Conservation (phyloP, 2,329 filamentous ascomycete genomes). For the Penicillium polonicum region DNA sequence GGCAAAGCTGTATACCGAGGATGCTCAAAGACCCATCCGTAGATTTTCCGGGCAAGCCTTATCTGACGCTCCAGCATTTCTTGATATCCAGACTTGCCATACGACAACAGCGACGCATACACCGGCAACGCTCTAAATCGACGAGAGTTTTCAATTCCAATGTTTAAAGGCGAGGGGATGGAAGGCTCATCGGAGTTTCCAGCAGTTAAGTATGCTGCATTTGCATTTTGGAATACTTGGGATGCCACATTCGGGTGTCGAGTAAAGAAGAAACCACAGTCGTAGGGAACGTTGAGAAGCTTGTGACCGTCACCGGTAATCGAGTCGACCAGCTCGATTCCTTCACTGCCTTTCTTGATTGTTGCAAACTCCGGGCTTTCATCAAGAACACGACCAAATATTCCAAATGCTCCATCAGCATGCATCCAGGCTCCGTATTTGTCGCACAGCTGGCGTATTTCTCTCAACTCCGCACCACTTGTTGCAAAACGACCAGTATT, state of each 20-base stretch:
- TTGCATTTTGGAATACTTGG: constrained; percentile 75
- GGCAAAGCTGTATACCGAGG: constrained; percentile 68
- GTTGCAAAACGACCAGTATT: constrained; percentile 83
- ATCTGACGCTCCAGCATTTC: constrained; percentile 72
- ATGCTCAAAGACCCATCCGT: constrained; percentile 61
- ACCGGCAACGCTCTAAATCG: constrained; percentile 88
- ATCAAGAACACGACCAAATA: constrained; percentile 70
- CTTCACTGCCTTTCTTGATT: constrained; percentile 54
- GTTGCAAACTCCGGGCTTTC: constrained; percentile 55
- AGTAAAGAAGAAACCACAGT: constrained; percentile 86
- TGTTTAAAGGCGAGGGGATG: constrained; percentile 79
- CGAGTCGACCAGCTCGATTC: constrained; percentile 79
- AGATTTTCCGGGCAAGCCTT: constrained; percentile 65
- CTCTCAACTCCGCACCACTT: constrained; percentile 57
- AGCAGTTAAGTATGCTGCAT: constrained; percentile 72
- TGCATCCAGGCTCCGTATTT: constrained; percentile 80
- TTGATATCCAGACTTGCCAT: constrained; percentile 68
- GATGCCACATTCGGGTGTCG: constrained; percentile 59
- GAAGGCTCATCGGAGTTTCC: constrained; percentile 33
- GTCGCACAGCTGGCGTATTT: constrained; percentile 69
- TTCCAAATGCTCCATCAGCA: constrained; percentile 85
- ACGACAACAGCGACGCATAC: constrained; percentile 74
- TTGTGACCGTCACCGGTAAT: constrained; percentile 88
- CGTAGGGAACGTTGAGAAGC: constrained; percentile 91
- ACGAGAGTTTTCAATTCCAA: constrained; percentile 86